Evolutionary conservation across 192 early-diverging fungal genomes (phyloP), one percentile per base, ranked within the genome.

Genomic region (Gryganskiella cystojenkinii): DNA sequence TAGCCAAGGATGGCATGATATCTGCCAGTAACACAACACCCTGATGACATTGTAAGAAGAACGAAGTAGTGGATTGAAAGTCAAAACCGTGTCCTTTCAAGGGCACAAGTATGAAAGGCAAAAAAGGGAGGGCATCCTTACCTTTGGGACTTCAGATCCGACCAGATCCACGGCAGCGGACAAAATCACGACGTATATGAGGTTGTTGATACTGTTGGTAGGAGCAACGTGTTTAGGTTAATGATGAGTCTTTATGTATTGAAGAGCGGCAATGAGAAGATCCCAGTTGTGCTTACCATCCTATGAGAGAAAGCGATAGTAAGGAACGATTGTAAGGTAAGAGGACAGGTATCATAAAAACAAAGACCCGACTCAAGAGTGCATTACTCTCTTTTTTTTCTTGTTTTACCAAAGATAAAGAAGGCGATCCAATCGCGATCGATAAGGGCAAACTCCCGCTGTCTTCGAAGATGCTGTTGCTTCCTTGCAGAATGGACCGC

Each of bases 111-210:
- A 24, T 20, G 50, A 15, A 25, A 2, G 1, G 50, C 19, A 20
- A 22, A 20, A 14, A 25, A 20, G 14, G 1, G 50, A 25, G 44
- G 44, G 20, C 19, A 57, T 57, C 24, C 8, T 3, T 61, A 67
- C 71, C 73, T 78, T 78, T 13, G 74, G 74, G 7, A 78, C 67
- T 33, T 68, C 49, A 14, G 66, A 54, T 14, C 80, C 82, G 5
- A 81, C 73, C 2, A 83, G 79, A 60, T 83, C 82, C 3, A 83
- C 82, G 17, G 82, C 82, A 5, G 82, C 82, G 3, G 82, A 83
- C 1, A 83, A 55, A 33, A 83, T 81, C 14, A 83, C 78, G 4
- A 81, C 80, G 49, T 81, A 83, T 28, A 83, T 81, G 52, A 81
- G 64, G 47, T 83, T 83, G 67, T 83, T 83, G 61, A 83, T 71